A percentile compares a stretch with the other conserved stretches of the same genome.
phyloP scores from a whole-genome alignment of 345 rosid genomes.

The Ceriops zippeliana region DNA sequence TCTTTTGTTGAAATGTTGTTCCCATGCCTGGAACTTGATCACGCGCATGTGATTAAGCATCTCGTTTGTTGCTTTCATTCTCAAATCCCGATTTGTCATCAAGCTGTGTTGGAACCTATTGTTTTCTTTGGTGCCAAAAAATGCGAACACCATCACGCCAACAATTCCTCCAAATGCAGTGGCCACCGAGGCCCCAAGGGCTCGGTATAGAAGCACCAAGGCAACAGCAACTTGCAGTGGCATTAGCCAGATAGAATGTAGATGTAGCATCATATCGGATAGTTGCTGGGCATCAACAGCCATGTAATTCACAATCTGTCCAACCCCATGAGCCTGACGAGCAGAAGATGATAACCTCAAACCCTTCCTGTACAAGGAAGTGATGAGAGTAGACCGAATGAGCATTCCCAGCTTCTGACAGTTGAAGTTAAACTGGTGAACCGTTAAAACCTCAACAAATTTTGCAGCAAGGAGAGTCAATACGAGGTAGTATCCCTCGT shows the following conservation, averaged over 20 bases:
- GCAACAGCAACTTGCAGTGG: constrained; percentile 73
- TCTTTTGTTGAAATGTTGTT: constrained; percentile 80
- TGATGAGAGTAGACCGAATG: constrained; percentile 75
- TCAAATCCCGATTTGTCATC: constrained; percentile 75
- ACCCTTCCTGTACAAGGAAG: constrained; percentile 78
- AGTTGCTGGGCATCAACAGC: constrained; percentile 97
- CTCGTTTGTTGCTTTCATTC: constrained; percentile 94
- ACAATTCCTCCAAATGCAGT: constrained; percentile 53
- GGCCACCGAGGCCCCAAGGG: constrained; percentile 56
- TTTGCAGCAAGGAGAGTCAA: constrained; percentile 65
- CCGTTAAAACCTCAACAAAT: constrained; percentile 65
- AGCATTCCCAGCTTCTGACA: constrained; percentile 94
- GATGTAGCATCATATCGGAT: constrained; percentile 94
- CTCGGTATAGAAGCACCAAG: constrained; percentile 55
- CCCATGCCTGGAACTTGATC: constrained; percentile 97
- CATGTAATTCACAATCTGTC: constrained; percentile 97
- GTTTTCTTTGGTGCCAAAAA: constrained; percentile 59
- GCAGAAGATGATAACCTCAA: constrained; percentile 72
- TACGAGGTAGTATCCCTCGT: constrained; percentile 81
- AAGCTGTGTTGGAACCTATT: constrained; percentile 57
- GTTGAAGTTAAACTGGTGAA: constrained; percentile 84
- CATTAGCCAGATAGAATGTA: constrained; percentile 90
- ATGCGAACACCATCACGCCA: constrained; percentile 42
- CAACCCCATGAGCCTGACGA: constrained; percentile 88
- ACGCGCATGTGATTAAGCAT: constrained; percentile 91